Conservation (phyloP, 1,284 basidiomycete genomes). For the Apiotrichum sp. region DNA sequence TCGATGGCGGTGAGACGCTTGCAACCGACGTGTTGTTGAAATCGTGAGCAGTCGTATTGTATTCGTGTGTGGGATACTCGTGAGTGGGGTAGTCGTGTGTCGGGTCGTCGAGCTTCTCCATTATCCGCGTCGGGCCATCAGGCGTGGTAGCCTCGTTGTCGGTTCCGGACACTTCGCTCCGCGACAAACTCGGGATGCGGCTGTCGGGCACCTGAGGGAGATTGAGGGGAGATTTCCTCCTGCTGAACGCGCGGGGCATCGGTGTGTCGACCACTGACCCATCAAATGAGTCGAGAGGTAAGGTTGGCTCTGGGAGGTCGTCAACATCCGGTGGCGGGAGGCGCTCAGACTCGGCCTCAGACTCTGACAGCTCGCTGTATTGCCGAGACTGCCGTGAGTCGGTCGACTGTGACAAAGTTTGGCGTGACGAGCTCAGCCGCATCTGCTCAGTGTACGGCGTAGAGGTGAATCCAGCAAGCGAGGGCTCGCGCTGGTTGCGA, state of each 20-base stretch:
- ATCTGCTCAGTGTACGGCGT: conserved; percentile 1
- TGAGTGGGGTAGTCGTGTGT: neutral
- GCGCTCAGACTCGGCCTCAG: neutral
- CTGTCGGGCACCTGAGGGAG: neutral
- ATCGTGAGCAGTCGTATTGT: neutral
- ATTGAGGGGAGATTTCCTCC: neutral
- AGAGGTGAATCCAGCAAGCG: neutral
- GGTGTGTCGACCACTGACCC: conserved; percentile 6
- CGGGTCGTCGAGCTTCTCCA: conserved; percentile 1
- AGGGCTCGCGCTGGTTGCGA: neutral
- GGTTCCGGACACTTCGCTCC: conserved; percentile 34
- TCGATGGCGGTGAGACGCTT: neutral
- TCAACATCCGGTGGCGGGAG: neutral
- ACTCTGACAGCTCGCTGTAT: neutral
- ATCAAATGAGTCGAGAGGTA: neutral
- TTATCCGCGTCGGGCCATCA: conserved; percentile 18
- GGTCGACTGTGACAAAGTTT: neutral
- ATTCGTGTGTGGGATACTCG: neutral
- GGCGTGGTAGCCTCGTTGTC: conserved; percentile 38
- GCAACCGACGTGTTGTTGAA: neutral
- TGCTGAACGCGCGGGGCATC: neutral
- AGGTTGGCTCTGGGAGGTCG: neutral
- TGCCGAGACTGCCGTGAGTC: neutral
- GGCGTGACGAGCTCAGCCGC: conserved; percentile 1
- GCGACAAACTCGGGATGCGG: conserved; percentile 37